Evolutionary conservation across 208 protist species (phyloP).

Genomic region (Wallacemonas sp.): DNA sequence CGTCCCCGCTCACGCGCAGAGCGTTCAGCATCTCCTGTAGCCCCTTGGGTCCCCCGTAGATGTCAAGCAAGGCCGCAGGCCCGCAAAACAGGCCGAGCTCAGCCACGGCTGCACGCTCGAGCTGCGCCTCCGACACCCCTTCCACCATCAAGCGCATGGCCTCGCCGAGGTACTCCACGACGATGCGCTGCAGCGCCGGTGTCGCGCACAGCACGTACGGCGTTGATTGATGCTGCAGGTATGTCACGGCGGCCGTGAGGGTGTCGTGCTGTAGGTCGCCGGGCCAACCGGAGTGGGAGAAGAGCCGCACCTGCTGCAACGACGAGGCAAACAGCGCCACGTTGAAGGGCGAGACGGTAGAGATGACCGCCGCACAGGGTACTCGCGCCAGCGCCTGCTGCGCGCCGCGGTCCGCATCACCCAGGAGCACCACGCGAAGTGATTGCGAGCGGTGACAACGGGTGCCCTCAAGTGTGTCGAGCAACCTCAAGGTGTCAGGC

Average conservation of each 20-base stretch:
- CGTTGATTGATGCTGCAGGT: constrained; percentile 31
- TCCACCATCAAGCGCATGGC: constrained; percentile 19
- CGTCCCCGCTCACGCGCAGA: background rate
- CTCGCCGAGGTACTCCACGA: constrained; percentile 42
- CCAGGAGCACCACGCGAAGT: constrained; percentile 46
- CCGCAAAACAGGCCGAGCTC: constrained; percentile 53
- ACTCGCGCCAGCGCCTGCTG: constrained; percentile 20
- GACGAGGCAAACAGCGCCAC: constrained; percentile 14
- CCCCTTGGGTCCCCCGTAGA: constrained; percentile 16
- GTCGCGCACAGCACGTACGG: constrained; percentile 54
- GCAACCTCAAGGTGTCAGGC: constrained; percentile 32
- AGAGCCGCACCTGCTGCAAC: constrained; percentile 69
- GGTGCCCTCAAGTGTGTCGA: constrained; percentile 18
- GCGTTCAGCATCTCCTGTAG: background rate
- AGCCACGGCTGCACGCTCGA: constrained; percentile 44
- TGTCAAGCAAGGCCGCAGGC: constrained; percentile 23
- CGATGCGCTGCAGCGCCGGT: constrained; percentile 33
- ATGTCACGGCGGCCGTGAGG: constrained; percentile 45
- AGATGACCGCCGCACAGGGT: constrained; percentile 48
- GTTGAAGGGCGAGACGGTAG: constrained; percentile 34
- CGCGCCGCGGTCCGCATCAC: constrained; percentile 28
- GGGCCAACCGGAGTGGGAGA: constrained; percentile 38
- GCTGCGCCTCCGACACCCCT: constrained; percentile 7
- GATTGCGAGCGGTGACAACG: constrained; percentile 15
- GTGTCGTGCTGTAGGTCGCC: constrained; percentile 40